Evolutionary conservation across 2,329 filamentous ascomycete genomes (phyloP), one percentile per base, ranked within the genome.

Genomic region (Aureobasidium sp.): DNA sequence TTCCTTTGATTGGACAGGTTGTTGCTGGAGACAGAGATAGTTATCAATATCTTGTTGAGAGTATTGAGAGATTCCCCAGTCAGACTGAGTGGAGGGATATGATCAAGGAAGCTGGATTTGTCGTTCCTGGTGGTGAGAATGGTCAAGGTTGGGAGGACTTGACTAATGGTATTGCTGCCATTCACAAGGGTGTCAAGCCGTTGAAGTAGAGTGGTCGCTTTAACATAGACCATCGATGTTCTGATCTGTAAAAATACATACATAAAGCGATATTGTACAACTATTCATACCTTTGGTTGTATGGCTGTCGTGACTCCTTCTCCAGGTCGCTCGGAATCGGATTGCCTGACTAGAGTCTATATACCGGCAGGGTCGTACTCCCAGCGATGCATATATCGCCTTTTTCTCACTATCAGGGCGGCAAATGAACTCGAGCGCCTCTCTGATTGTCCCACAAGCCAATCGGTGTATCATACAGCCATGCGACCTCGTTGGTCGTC

Each of bases 1-100:
- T 99, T 66, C 94, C 94, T 0, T 75, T 99, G 67, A 97, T 99
- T 70, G 95, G 94, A 3, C 93, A 99, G 77, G 72, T 99, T 64
- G 92, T 99, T 16, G 93, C 94, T 1, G 91, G 90, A 7, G 95
- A 99, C 73, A 82, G 93, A 62, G 93, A 95, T 71, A 96, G 91
- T 73, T 99, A 99, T 75, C 94, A 99, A 80, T 99, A 99, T 76
- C 81, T 99, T 10, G 94, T 99, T 10, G 94, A 99, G 81, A 97
- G 92, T 75, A 99, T 99, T 74, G 92, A 97, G 76, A 81, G 84
- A 52, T 97, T 97, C 73, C 95, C 94, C 0, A 87, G 80, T 67
- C 95, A 99, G 78, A 82, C 86, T 58, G 86, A 90, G 67, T 99
- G 96, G 71, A 83, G 87, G 66, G 81, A 84, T 37, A 91, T 96